Evolutionary conservation across 768 basidiomycete species (phyloP).

Genomic region (Macrolepiota albuminosa): DNA sequence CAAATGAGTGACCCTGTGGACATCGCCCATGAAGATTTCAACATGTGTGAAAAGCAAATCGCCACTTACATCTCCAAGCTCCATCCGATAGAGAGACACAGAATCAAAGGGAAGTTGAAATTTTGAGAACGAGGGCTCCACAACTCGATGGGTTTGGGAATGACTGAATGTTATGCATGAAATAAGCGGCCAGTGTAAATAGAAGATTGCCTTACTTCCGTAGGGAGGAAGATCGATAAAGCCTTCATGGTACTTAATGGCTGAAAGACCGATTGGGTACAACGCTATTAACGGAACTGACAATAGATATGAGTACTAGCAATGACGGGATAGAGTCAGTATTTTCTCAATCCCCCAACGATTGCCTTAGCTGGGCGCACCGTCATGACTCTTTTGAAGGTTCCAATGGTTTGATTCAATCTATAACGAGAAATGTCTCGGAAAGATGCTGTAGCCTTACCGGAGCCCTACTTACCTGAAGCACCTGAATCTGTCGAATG

Average conservation of each 20-base stretch:
- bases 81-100: slow-evolving; percentile 67
- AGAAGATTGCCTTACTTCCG: slow-evolving; percentile 39
- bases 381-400: slow-evolving; percentile 68
- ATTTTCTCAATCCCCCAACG: neutral
- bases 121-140: slow-evolving; percentile 47
- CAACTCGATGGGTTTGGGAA: slow-evolving; percentile 57
- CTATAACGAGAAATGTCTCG: slow-evolving; percentile 26
- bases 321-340: neutral
- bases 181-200: neutral
- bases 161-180: slow-evolving; percentile 33
- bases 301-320: slow-evolving; percentile 67
- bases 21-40: neutral
- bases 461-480: slow-evolving; percentile 40
- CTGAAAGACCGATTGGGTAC: slow-evolving; percentile 58
- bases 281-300: slow-evolving; percentile 53
- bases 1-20: slow-evolving; percentile 64
- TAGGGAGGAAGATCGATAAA: slow-evolving; percentile 38
- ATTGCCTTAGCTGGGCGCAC: neutral
- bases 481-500: slow-evolving; percentile 75
- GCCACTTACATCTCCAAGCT: slow-evolving; percentile 64
- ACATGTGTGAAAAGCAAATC: neutral
- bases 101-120: slow-evolving; percentile 60
- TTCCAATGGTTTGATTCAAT: slow-evolving; percentile 65
- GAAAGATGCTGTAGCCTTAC: neutral
- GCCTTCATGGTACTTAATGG: slow-evolving; percentile 74